These are phyloP conservation scores for Xylaria multiplex DNA, from an alignment of 2,329 filamentous ascomycete genomes.

Conservation along the genomic window DNA sequence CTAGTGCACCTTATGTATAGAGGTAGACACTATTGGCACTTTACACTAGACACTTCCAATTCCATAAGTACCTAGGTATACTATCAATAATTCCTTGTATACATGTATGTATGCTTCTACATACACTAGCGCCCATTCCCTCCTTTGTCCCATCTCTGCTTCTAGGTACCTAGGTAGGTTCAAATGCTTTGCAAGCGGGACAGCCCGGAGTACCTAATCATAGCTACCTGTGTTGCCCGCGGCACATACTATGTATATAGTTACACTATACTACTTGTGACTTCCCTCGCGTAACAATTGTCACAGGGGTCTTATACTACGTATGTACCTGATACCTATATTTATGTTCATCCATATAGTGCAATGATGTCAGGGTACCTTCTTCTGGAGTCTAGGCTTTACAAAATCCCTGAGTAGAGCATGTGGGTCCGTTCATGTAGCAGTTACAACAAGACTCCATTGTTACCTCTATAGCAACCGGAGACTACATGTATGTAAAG, in stretches of 20 bases:
- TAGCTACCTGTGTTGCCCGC: background rate
- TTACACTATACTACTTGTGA: too few relatives aligned
- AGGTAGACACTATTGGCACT: background rate
- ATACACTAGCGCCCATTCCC: background rate
- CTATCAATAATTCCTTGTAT: background rate
- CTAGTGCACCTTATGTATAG: too few relatives aligned
- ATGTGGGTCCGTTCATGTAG: constrained; percentile 11
- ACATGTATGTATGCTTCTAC: constrained; percentile 1
- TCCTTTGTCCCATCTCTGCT: background rate
- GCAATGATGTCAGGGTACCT: constrained; percentile 22
- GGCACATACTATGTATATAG: too few relatives aligned
- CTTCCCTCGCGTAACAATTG: background rate
- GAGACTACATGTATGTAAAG: too few relatives aligned
- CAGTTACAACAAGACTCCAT: constrained; percentile 19
- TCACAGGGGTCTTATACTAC: background rate
- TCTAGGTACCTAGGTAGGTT: constrained; percentile 7
- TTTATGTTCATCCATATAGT: background rate
- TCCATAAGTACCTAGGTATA: background rate
- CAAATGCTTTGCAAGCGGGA: background rate
- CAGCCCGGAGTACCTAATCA: background rate
- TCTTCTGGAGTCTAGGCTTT: background rate
- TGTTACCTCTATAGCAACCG: background rate
- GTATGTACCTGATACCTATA: background rate
- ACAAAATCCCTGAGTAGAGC: too few relatives aligned
- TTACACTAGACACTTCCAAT: background rate